These are phyloP conservation scores for Zasmidium angulare DNA, from an alignment of 2,329 filamentous ascomycete species.

Conservation along the genomic window DNA sequence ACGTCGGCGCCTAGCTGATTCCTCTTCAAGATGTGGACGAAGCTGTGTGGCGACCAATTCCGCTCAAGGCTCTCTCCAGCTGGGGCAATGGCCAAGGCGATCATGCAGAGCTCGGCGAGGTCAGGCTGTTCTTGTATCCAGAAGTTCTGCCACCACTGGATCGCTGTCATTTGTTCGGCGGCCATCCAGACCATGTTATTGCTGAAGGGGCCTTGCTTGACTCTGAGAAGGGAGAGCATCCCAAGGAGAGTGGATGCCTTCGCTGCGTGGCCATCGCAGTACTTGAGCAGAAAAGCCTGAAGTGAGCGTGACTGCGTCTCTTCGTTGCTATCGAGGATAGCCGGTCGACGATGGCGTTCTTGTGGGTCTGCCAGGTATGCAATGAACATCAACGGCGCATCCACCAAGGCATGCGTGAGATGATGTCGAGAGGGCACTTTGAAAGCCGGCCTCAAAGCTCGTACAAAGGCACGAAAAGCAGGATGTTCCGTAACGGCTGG, in stretches of 20 bases:
- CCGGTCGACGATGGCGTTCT: constrained; percentile 24
- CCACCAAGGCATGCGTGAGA: constrained; percentile 24
- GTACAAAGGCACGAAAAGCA: constrained; percentile 23
- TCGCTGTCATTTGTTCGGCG: constrained; percentile 24
- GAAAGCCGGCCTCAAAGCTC: constrained; percentile 23
- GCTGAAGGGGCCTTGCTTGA: constrained; percentile 24
- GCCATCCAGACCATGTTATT: constrained; percentile 29
- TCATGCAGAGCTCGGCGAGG: constrained; percentile 25
- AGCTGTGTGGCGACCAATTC: constrained; percentile 26
- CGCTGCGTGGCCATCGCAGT: constrained; percentile 20
- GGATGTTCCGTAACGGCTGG: constrained; percentile 22
- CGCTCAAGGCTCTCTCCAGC: constrained; percentile 22
- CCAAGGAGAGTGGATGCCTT: constrained; percentile 21
- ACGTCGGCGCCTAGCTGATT: constrained; percentile 23
- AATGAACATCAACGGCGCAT: constrained; percentile 27
- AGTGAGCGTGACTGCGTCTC: constrained; percentile 25
- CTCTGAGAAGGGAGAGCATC: constrained; percentile 24
- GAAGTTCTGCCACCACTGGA: constrained; percentile 29
- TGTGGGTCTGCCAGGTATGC: constrained; percentile 26
- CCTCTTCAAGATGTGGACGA: constrained; percentile 25
- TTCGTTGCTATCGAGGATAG: constrained; percentile 25
- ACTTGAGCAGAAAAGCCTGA: constrained; percentile 26
- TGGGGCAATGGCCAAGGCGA: constrained; percentile 21
- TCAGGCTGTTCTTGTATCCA: constrained; percentile 26
- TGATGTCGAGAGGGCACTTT: constrained; percentile 22